phyloP scores from a whole-genome alignment of 306 rosid species.

The Rosa rugosa region DNA sequence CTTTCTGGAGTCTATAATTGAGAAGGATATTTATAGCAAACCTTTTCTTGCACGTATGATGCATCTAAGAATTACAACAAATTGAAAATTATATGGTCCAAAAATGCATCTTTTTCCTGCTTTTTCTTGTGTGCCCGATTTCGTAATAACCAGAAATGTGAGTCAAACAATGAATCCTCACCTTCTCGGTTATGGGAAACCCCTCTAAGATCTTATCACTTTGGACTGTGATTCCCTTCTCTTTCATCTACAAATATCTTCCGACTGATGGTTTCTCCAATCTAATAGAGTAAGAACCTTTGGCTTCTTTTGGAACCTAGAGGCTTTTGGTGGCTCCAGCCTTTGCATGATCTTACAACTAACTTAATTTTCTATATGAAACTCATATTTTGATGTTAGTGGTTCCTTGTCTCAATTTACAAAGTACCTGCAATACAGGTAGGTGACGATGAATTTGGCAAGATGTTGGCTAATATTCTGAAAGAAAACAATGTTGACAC shows the following conservation, averaged over 20 bases:
- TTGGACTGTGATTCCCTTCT: background rate
- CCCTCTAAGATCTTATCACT: background rate
- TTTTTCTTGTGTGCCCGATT: background rate
- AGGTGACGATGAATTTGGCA: conserved; percentile 87
- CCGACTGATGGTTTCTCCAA: background rate
- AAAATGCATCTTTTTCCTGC: background rate
- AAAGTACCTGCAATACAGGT: conserved; percentile 45
- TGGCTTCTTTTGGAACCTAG: conserved; percentile 6
- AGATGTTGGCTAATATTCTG: conserved; percentile 72
- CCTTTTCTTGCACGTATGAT: conserved; percentile 2
- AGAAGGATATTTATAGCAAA: background rate
- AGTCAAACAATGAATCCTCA: conserved; percentile 1
- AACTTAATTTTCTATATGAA: background rate
- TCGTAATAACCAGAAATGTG: background rate
- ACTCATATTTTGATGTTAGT: background rate
- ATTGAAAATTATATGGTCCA: background rate
- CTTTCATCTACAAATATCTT: background rate
- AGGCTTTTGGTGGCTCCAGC: background rate
- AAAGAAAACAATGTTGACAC: conserved; percentile 64
- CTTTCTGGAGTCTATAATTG: background rate
- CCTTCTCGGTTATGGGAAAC: conserved; percentile 2
- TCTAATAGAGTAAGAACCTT: background rate
- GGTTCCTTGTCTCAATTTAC: conserved; percentile 6
- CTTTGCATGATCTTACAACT: background rate
- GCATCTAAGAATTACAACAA: background rate